Conservation (phyloP, 768 basidiomycete species). For the Lentinula raphanica region DNA sequence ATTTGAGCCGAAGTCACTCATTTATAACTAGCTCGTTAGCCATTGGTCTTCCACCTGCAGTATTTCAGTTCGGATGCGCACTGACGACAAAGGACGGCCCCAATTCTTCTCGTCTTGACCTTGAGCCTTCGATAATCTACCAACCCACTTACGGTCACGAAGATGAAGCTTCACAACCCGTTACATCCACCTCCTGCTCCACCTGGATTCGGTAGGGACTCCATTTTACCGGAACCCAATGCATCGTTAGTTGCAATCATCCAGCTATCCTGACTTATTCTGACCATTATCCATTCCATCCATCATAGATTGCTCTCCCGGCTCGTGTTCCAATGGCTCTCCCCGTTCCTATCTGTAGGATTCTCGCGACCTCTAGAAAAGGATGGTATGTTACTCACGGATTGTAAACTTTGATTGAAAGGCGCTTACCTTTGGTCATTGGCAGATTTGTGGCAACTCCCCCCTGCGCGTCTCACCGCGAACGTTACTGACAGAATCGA, state of each 20-base stretch:
- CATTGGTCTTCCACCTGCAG: too few relatives aligned
- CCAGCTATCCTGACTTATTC: neutral
- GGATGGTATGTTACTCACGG: slow-evolving; percentile 29
- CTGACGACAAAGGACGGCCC: neutral
- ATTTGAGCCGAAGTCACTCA: neutral
- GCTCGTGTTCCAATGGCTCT: slow-evolving; percentile 43
- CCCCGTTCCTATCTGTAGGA: slow-evolving; percentile 42
- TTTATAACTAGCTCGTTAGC: neutral
- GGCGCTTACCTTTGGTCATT: too few relatives aligned
- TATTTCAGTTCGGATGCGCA: neutral
- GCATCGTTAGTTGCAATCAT: slow-evolving; percentile 22
- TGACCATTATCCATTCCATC: neutral
- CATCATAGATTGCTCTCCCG: slow-evolving; percentile 29
- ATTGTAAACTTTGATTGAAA: too few relatives aligned
- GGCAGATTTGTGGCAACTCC: slow-evolving; percentile 12
- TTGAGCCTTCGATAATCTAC: neutral
- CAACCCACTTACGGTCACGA: neutral
- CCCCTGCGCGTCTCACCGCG: slow-evolving; percentile 1
- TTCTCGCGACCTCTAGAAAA: slow-evolving; percentile 45
- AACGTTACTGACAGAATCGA: slow-evolving; percentile 1
- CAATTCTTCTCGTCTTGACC: neutral
- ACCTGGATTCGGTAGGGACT: slow-evolving; percentile 42
- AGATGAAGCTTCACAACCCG: slow-evolving; percentile 24
- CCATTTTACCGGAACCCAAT: slow-evolving; percentile 36
- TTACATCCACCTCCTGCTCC: slow-evolving; percentile 42